Base-by-base conservation (phyloP, 306 rosid genomes). In the Cicer yamashitae region DNA sequence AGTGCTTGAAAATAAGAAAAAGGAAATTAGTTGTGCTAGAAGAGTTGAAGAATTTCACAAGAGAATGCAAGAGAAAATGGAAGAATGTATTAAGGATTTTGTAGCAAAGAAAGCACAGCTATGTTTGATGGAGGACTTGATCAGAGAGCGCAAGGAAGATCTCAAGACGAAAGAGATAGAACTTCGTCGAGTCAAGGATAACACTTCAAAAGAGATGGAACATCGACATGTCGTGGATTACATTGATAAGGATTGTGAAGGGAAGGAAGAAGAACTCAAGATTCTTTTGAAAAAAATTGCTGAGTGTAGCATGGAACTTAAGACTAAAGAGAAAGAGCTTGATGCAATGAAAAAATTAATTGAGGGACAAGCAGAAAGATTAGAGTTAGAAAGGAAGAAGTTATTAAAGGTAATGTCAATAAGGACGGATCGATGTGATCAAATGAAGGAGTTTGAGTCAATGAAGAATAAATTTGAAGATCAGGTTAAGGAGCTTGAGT, bases 1-100 rank as follows among this genome's bases (percentile, higher is more conserved):
- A 72, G 81, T 82, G 50, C 84, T 83, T 51, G 77, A 62, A 15
- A 38, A 18, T 43, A 86, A 70, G 73, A 81, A 73, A 71, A 71
- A 64, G 52, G 83, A 86, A 20, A 41, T 73, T 34, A 70, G 20
- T 41, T 10, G 6, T 37, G 25, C 85, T 53, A 47, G 52, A 47
- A 15, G 20, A 13, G n/a, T 30, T 8, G 34, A 44, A 0, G 8
- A 51, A 12, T 14, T 51, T 57, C 54, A 73, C 62, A 43, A 52
- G 69, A 41, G 67, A 43, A 9, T 56, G 65, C 48, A 54, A 52
- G 52, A 34, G 43, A 47, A 56, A 61, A 39, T 57, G 14, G 79
- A 46, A 48, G 71, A 77, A 41, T 48, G 65, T 18, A 52, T 17
- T 47, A 48, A 5, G 66, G 51, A 70, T 22, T 13, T 71, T 71